phyloP scores from a whole-genome alignment of 78 protist species.

The Pigoraptor vietnamica region DNA sequence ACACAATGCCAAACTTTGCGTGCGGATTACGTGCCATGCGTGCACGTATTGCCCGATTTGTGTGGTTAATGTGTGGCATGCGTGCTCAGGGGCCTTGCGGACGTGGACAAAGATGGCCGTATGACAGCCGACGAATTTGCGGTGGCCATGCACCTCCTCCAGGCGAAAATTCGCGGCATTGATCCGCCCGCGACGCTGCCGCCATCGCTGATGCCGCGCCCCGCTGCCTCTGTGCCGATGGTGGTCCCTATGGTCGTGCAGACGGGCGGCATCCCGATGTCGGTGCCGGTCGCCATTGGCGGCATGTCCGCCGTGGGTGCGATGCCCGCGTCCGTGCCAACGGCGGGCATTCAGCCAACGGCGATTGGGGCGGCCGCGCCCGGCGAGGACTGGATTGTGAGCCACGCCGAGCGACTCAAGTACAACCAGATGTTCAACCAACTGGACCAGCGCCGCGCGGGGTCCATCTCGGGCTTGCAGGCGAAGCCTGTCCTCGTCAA shows the following conservation, averaged over 20 bases:
- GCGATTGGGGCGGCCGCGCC: background rate
- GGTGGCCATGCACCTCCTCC: background rate
- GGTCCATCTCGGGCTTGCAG: background rate
- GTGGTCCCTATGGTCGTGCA: background rate
- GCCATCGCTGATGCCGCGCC: background rate
- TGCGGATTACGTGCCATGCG: background rate
- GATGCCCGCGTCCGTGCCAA: background rate
- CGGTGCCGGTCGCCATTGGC: background rate
- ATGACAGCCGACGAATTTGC: background rate
- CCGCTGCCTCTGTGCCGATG: background rate
- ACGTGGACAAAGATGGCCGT: background rate
- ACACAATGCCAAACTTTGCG: background rate
- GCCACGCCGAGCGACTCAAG: background rate
- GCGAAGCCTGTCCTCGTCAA: background rate
- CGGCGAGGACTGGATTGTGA: background rate
- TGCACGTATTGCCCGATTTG: too few species aligned
- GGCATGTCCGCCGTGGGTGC: background rate
- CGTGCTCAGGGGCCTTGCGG: background rate
- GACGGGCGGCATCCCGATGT: background rate
- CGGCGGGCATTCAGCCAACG: background rate
- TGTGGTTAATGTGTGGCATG: background rate
- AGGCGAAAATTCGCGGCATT: background rate
- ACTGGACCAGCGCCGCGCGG: background rate
- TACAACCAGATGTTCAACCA: background rate
- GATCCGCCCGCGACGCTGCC: background rate